Evolutionary conservation across 331 rosid species (phyloP), one percentile per base, ranked within the genome.

Genomic region (Quercus lobata): DNA sequence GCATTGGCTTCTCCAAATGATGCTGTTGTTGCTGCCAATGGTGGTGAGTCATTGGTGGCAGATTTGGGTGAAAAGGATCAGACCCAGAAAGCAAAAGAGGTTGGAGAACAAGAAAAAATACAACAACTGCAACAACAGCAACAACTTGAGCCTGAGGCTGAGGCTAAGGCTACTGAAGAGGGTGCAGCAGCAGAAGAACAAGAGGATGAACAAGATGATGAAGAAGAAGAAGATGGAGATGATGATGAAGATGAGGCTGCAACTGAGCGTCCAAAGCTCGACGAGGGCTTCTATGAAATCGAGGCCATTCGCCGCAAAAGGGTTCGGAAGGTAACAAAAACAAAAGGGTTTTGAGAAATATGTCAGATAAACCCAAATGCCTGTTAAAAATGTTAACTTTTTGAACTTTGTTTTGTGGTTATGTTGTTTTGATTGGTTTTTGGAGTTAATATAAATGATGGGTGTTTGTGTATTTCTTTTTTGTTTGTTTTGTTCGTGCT

Each of bases 241-340:
- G 54, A 68, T 9, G 55, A 15, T 75, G 57, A 60, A 27, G 34
- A 37, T 27, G 57, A 75, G n/a, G 76, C 80, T 69, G 60, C 77
- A 58, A 71, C 69, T 5, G 69, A 70, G 55, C 82, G 89, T 35
- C 86, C 84, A 4, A 76, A 86, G 84, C 92, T 92, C 22, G 95
- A 80, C 16, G 93, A 92, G 27, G 97, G 94, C 44, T 91, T 82
- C 75, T 92, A 86, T 72, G 97, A 92, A 83, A 88, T 94, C 60
- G 97, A 94, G 89, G 84, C 92, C 79, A 89, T 92, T 63, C 97
- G 97, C 73, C 92, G 97, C 41, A 92, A 82, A 78, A 87, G 97
- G 88, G 69, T 94, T 72, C 92, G 95, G 11, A 92, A 94, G 97
- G 98, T 92, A 71, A 57, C 25, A 4, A 2, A 41, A 41, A 2